Evolutionary conservation across 768 basidiomycete genomes (phyloP).

Genomic region (Mycena belliarum): DNA sequence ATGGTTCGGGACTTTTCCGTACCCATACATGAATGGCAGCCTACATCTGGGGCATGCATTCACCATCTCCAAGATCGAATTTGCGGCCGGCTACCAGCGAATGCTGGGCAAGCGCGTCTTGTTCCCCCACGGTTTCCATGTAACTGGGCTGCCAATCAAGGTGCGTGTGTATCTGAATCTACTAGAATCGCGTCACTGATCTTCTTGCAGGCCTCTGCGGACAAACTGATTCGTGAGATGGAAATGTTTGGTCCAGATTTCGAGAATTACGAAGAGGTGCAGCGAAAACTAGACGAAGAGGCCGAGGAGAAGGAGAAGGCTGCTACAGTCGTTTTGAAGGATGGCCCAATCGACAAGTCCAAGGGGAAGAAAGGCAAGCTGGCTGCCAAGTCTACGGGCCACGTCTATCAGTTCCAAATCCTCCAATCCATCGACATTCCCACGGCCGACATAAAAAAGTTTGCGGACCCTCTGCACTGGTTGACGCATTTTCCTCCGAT

Average conservation of each 20-base stretch:
- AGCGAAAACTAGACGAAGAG: conserved; percentile 41
- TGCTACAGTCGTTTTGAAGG: conserved; percentile 35
- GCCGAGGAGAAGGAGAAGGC: conserved; percentile 48
- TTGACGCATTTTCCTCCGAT: conserved; percentile 94
- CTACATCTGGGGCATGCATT: conserved; percentile 97
- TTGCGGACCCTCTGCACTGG: conserved; percentile 96
- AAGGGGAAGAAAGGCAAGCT: conserved; percentile 98
- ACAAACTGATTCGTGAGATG: conserved; percentile 97
- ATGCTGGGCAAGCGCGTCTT: conserved; percentile 93
- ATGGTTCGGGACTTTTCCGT: conserved; percentile 97
- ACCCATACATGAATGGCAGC: conserved; percentile 98
- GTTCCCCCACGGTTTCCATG: conserved; percentile 98
- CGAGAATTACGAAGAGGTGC: conserved; percentile 58
- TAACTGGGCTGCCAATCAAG: conserved; percentile 99
- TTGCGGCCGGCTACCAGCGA: conserved; percentile 91
- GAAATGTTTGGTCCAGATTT: conserved; percentile 94
- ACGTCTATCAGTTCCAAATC: conserved; percentile 98
- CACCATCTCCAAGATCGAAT: conserved; percentile 98
- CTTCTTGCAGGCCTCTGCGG: conserved; percentile 76
- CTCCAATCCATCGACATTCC: conserved; percentile 94
- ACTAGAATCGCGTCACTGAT: not conserved
- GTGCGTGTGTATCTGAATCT: conserved; percentile 44
- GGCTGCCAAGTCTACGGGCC: conserved; percentile 87
- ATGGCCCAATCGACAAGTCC: conserved; percentile 50
- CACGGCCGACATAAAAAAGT: conserved; percentile 88